Evolutionary conservation across 352 stramenopile species (phyloP), one percentile per base, ranked within the genome.

Genomic region (Proteromonas lacertae): DNA sequence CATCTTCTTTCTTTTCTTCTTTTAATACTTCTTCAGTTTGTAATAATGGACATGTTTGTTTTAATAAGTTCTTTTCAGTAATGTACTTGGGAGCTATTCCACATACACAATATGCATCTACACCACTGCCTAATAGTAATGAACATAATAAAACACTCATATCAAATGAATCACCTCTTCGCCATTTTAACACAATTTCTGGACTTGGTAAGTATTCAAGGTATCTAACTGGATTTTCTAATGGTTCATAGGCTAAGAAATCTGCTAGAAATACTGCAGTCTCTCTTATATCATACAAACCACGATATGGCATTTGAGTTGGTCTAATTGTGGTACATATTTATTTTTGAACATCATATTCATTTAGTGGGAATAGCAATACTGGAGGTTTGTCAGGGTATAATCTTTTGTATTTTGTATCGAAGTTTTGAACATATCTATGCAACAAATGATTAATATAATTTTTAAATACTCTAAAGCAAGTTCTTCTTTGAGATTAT

Each of bases 221-320:
- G 17, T 65, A 61, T 1, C 44, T 51, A n/a, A 52, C 44, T 13
- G 70, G 64, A 30, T 79, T 60, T 2, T 68, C 67, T 2, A 91
- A 59, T 5, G 75, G 74, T 42, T 93, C 79, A 50, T 91, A 92
- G 44, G 81, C n/a, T n/a, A n/a, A n/a, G n/a, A n/a, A n/a, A n/a
- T n/a, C n/a, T n/a, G n/a, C n/a, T n/a, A n/a, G n/a, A 46, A 90
- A 92, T 4, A 62, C 51, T 12, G 67, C 56, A 35, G 76, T 59
- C 5, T 60, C 45, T 10, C 69, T 52, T 6, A 81, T 51, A 35
- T 90, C 66, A 48, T 92, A 90, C 2, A 92, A 44, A 37, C 89
- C 67, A 6, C 60, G 56, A 38, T 65, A 80, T 1, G 73, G 76
- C 8, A 92, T 48, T 24, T 87, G 44, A 7, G 77, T 91, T 6